Evolutionary conservation across 768 basidiomycete genomes (phyloP), one percentile per base, ranked within the genome.

Genomic region (Boletus patriciae): DNA sequence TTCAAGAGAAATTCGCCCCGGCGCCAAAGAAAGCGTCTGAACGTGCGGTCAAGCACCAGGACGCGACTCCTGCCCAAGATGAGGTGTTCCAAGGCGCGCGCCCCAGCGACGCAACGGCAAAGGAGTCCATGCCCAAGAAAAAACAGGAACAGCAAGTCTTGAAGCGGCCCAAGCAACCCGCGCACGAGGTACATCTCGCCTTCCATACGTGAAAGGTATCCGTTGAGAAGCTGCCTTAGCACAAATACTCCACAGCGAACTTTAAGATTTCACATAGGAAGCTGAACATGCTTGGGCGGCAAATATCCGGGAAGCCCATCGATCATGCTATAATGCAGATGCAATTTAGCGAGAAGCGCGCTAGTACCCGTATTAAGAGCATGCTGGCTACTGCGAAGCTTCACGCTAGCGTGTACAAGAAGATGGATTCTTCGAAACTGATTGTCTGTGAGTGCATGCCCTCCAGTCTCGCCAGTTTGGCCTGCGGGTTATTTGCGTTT

Each of bases 241-340:
- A 96, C 77, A 90, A 92, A 78, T 94, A 92, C 71, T 92, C 91
- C 21, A 98, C 95, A 0, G 86, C 89, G 18, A 85, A 85, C 70
- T 96, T 97, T 79, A 95, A 94, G 74, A 92, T 94, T 42, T 96
- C 94, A 4, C 90, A 88, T 65, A 84, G 95, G 54, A 99, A 98
- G 72, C 78, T 99, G 54, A 95, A 96, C 72, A 83, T 86, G 77
- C 80, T 99, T 41, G 88, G 86, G 10, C 80, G 84, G 31, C 92
- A 97, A 71, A 90, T 99, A 60, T 81, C 91, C 3, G 90, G 92
- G 19, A 88, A 93, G 64, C 94, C 95, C 18, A 88, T 98, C 57
- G 95, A 98, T 75, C 85, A 88, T 62, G 96, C 96, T 36, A 96
- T 99, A 69, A 77, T 98, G 55, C 96, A 99, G 66, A 95, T 98